Evolutionary conservation across 352 stramenopile genomes (phyloP).

Genomic region (Pythium plurisporium): DNA sequence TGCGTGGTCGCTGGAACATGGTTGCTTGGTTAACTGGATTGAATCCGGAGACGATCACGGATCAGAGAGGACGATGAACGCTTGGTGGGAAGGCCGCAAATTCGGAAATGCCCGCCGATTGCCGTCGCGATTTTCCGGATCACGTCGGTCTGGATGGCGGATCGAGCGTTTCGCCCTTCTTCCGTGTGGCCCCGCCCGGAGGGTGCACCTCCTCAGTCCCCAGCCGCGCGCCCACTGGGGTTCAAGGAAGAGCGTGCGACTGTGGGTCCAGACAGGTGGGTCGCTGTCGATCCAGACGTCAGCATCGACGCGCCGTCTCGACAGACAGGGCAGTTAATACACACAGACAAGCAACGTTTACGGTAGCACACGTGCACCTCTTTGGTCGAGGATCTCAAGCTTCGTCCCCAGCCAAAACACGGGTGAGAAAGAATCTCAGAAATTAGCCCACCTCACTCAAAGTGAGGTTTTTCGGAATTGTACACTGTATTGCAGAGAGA

Average conservation of each 20-base stretch:
- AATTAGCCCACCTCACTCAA: too few relatives aligned
- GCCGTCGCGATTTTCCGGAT: not conserved
- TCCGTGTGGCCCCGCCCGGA: not conserved
- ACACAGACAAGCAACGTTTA: conserved; percentile 1
- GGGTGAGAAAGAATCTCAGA: too few relatives aligned
- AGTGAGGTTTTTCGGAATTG: too few relatives aligned
- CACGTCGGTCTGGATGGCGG: not conserved
- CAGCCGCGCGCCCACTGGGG: not conserved
- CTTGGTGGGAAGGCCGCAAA: conserved; percentile 3
- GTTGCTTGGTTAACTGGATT: conserved; percentile 2
- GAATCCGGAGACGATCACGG: not conserved
- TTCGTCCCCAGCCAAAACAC: too few relatives aligned
- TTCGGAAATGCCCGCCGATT: conserved; percentile 10
- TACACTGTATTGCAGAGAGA: not conserved
- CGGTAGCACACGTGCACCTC: not conserved
- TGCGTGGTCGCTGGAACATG: conserved; percentile 17
- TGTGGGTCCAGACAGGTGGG: not conserved
- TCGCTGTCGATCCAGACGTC: not conserved
- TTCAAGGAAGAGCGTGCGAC: conserved; percentile 3
- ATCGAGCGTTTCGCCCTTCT: not conserved
- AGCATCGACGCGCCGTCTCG: conserved; percentile 2
- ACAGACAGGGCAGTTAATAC: not conserved
- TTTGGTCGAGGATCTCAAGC: too few relatives aligned
- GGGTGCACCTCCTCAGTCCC: conserved; percentile 6
- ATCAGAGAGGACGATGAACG: not conserved